phyloP scores from a whole-genome alignment of 2,329 filamentous ascomycete genomes.

The Claviceps spartinae region DNA sequence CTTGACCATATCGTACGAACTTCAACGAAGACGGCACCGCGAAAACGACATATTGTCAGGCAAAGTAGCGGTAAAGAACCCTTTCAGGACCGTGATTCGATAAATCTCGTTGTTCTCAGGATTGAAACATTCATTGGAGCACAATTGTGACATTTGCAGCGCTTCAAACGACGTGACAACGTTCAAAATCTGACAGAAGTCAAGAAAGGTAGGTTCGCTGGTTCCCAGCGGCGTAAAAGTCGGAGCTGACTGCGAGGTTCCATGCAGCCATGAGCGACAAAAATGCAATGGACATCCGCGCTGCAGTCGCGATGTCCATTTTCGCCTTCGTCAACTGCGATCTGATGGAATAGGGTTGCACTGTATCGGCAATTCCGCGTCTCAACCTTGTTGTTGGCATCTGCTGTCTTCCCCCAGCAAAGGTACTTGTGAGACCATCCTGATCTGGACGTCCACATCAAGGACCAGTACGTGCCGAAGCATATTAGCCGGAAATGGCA shows the following conservation, averaged over 20 bases:
- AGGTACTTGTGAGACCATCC: background rate
- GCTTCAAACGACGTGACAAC: background rate
- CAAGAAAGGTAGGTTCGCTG: background rate
- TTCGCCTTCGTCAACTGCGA: background rate
- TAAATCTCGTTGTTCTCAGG: constrained; percentile 9
- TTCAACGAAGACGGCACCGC: background rate
- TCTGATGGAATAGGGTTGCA: background rate
- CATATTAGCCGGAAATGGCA: background rate
- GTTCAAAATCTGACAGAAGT: background rate
- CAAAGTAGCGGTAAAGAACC: constrained; percentile 4
- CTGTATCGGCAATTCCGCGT: background rate
- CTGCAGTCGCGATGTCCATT: background rate
- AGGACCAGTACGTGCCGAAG: background rate
- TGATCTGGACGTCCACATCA: background rate
- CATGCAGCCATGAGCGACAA: background rate
- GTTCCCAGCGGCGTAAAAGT: background rate
- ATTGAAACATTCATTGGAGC: constrained; percentile 5
- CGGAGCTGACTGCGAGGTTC: background rate
- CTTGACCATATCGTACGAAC: constrained; percentile 1
- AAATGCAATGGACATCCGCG: background rate
- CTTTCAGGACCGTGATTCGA: constrained; percentile 9
- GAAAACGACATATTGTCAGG: background rate
- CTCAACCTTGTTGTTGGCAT: background rate
- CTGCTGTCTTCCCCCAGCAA: background rate
- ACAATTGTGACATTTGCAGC: background rate